Percentiles rank a stretch among this genome's conserved stretches.
phyloP scores from a whole-genome alignment of 768 basidiomycete species.

The Terana coerulea region DNA sequence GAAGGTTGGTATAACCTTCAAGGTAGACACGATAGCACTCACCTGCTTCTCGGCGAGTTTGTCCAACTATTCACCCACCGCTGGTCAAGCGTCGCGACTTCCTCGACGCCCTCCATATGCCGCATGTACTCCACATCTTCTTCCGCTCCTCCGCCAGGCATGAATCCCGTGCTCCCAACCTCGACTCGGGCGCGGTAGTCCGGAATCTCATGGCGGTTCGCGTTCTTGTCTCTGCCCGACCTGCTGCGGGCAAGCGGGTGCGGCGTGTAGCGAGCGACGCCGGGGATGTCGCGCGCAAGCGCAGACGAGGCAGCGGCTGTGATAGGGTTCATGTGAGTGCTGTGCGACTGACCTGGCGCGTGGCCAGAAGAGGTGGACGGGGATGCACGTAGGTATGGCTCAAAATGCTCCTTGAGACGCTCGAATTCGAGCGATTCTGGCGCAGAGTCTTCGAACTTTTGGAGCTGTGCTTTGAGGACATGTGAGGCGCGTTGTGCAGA shows the following conservation, averaged over 20 bases:
- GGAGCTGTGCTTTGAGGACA: slow-evolving; percentile 70
- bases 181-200: slow-evolving; percentile 76
- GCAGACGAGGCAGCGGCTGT: slow-evolving; percentile 88
- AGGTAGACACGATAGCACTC: slow-evolving; percentile 23
- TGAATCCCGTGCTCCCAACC: slow-evolving; percentile 47
- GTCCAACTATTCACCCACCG: slow-evolving; percentile 83
- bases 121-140: slow-evolving; percentile 69
- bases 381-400: slow-evolving; percentile 86
- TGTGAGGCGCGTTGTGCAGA: background rate
- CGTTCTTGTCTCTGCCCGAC: slow-evolving; percentile 54
- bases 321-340: slow-evolving; percentile 74
- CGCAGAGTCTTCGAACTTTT: slow-evolving; percentile 84
- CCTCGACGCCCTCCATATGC: slow-evolving; percentile 54
- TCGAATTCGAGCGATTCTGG: slow-evolving; percentile 90
- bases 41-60: slow-evolving; percentile 62
- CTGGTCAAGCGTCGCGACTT: slow-evolving; percentile 71
- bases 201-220: slow-evolving; percentile 72
- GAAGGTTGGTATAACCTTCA: background rate
- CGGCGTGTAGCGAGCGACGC: slow-evolving; percentile 75
- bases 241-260: slow-evolving; percentile 38
- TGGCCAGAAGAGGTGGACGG: slow-evolving; percentile 67
- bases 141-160: slow-evolving; percentile 61
- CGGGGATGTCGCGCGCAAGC: slow-evolving; percentile 83
- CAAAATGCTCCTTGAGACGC: slow-evolving; percentile 93
- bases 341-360: slow-evolving; percentile 59